A percentile compares a stretch with the other conserved stretches of the same genome.
Conservation (phyloP, 306 rosid genomes). For the Dalbergia oliveri region DNA sequence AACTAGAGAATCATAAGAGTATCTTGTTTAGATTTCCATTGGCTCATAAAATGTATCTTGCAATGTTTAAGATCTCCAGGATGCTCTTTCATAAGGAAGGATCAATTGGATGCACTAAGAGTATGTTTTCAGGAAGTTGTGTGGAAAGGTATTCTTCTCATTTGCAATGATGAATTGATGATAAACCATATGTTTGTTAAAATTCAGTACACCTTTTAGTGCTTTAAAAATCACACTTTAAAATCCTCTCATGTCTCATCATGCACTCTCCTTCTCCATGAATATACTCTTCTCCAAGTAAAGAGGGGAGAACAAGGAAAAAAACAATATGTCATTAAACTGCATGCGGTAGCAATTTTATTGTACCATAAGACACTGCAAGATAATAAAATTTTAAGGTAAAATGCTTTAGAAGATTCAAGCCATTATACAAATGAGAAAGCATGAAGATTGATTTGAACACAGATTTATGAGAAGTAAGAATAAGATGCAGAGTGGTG, state of each 20-base stretch:
- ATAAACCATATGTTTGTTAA: conserved; percentile 9
- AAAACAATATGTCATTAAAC: not conserved
- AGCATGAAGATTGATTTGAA: conserved; percentile 12
- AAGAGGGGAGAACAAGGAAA: too few species aligned
- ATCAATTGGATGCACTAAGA: not conserved
- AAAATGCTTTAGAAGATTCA: conserved; percentile 3
- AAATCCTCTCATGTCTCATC: too few species aligned
- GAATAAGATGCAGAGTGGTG: not conserved
- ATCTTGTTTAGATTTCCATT: not conserved
- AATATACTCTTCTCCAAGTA: not conserved
- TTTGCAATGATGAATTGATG: not conserved
- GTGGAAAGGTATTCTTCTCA: not conserved
- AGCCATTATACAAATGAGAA: not conserved
- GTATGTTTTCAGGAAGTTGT: conserved; percentile 7
- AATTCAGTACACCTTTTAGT: conserved; percentile 28
- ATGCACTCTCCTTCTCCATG: not conserved
- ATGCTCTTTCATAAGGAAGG: not conserved
- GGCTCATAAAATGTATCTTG: not conserved
- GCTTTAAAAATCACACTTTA: not conserved
- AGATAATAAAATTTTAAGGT: not conserved
- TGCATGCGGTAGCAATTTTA: not conserved
- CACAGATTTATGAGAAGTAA: not conserved
- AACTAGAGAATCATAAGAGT: too few species aligned
- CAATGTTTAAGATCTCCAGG: too few species aligned
- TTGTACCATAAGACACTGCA: not conserved